These are phyloP conservation scores for Haplosporangium gracile DNA, from an alignment of 192 early-diverging fungal genomes.

Conservation along the genomic window DNA sequence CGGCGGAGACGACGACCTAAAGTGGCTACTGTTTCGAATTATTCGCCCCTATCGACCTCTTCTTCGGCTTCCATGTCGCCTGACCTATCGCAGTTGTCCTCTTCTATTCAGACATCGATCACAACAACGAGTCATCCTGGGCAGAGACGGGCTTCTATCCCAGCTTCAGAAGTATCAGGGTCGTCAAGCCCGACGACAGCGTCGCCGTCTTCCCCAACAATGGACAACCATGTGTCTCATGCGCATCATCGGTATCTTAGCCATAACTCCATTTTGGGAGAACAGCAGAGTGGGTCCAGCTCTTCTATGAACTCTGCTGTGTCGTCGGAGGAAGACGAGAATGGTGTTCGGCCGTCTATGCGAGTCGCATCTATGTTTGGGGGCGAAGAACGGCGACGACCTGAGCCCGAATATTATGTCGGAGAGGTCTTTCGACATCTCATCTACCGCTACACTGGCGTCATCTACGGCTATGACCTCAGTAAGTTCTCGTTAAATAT, in stretches of 20 bases:
- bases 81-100: background rate
- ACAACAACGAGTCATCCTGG: background rate
- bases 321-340: background rate
- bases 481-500: constrained; percentile 20
- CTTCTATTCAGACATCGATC: background rate
- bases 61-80: background rate
- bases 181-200: background rate
- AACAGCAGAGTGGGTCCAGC: constrained; percentile 11
- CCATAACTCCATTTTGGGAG: constrained; percentile 19
- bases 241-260: constrained; percentile 1
- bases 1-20: constrained; percentile 40
- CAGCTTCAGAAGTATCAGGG: background rate
- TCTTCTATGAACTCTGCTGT: background rate
- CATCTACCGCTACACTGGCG: constrained; percentile 43
- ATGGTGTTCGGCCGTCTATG: background rate
- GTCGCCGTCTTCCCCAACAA: constrained; percentile 16
- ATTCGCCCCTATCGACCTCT: background rate
- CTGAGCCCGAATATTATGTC: constrained; percentile 49
- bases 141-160: background rate
- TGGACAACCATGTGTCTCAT: constrained; percentile 11
- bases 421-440: constrained; percentile 56
- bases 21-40: background rate
- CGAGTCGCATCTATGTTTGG: constrained; percentile 7
- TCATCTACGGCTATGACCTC: constrained; percentile 57
- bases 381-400: constrained; percentile 23